Percentiles rank a stretch among this genome's conserved stretches.
Conservation (phyloP, 805 yeast genomes). For the Candida silvatica region DNA sequence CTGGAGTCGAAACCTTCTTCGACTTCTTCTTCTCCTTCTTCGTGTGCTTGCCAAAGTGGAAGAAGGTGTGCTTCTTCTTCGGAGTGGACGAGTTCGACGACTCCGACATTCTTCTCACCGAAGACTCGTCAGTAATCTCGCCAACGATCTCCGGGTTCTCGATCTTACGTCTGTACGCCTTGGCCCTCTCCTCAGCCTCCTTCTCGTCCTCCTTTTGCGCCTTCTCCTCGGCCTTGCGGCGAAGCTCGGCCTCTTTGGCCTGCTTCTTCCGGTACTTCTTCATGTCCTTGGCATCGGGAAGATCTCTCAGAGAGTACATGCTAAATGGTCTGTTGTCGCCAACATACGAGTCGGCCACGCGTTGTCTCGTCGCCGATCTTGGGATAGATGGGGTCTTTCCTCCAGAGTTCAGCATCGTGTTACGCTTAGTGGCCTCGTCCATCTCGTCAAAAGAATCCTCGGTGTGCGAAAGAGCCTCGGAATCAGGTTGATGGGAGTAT, state of each 20-base stretch:
- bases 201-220: neutral
- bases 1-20: no score
- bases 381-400: slow-evolving; percentile 1
- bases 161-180: neutral
- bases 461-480: no score
- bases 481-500: no score
- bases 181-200: slow-evolving; percentile 2
- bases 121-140: no score
- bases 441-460: slow-evolving; percentile 5
- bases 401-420: slow-evolving; percentile 17
- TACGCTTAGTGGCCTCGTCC: slow-evolving; percentile 20
- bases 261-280: slow-evolving; percentile 1
- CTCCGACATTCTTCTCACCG: no score
- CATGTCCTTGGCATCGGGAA: slow-evolving; percentile 2
- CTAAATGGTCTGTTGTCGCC: slow-evolving; percentile 15
- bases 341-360: neutral
- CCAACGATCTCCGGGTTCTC: no score
- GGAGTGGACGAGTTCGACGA: no score
- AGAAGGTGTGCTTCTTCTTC: slow-evolving; percentile 1
- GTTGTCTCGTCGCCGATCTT: neutral
- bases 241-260: neutral
- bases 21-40: no score
- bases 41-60: no score
- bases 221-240: neutral
- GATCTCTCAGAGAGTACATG: slow-evolving; percentile 21